phyloP scores from a whole-genome alignment of 305 asterid species.

The Rubia peregrina region DNA sequence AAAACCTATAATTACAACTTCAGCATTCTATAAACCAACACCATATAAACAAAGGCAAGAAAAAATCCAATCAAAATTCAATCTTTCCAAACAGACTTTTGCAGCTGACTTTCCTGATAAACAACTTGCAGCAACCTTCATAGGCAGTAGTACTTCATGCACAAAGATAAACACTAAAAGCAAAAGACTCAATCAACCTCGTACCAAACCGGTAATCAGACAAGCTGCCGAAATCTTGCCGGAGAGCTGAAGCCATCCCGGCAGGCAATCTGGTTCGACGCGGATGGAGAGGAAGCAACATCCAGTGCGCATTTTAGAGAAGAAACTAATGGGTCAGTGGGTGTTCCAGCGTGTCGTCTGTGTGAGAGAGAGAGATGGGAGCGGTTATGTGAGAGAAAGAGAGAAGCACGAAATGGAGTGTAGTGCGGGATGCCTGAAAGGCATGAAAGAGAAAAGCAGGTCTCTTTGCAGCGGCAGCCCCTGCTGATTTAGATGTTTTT shows the following conservation, averaged over 20 bases:
- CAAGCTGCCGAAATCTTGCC: constrained; percentile 27
- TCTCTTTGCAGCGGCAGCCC: constrained; percentile 8
- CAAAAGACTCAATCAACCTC: constrained; percentile 21
- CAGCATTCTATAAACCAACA: constrained; percentile 10
- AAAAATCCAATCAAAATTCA: constrained; percentile 19
- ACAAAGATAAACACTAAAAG: constrained; percentile 12
- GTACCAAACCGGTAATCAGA: constrained; percentile 37
- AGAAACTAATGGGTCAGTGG: constrained; percentile 11
- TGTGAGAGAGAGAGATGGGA: constrained; percentile 6
- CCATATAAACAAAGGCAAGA: constrained; percentile 1
- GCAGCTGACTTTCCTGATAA: constrained; percentile 29
- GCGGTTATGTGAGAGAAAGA: background rate
- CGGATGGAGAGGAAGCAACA: constrained; percentile 10
- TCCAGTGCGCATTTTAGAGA: constrained; percentile 39
- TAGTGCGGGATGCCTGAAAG: constrained; percentile 7
- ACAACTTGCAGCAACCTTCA: constrained; percentile 17
- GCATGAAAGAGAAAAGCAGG: constrained; percentile 16
- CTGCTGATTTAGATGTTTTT: background rate
- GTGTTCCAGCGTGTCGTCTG: constrained; percentile 19
- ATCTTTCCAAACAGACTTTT: constrained; percentile 22
- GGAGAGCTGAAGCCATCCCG: constrained; percentile 24
- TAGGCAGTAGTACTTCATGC: constrained; percentile 8
- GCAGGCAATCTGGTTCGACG: constrained; percentile 13
- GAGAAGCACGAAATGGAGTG: background rate
- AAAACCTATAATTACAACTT: constrained; percentile 1